Conservation (phyloP, 2,329 filamentous ascomycete genomes). For the Pseudogymnoascus sp. region DNA sequence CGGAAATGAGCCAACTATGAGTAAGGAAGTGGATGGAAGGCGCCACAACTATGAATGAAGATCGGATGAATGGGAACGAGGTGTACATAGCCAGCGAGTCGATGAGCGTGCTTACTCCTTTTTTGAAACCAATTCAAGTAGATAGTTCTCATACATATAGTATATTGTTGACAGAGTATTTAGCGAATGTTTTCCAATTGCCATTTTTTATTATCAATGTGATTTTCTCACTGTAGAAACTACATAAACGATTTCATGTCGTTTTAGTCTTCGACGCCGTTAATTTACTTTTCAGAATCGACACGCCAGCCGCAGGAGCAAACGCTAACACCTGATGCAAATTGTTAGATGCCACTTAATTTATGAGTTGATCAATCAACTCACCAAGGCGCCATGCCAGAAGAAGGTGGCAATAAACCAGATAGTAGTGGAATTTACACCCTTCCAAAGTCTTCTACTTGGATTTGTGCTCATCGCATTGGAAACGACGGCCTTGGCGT, state of each 20-base stretch:
- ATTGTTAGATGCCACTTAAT: neutral
- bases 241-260: neutral
- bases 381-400: slow-evolving; percentile 18
- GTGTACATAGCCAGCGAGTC: neutral
- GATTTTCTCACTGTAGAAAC: neutral
- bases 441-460: slow-evolving; percentile 18
- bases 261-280: neutral
- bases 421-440: slow-evolving; percentile 13
- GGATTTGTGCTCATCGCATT: slow-evolving; percentile 21
- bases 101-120: neutral
- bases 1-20: neutral
- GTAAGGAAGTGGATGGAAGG: neutral
- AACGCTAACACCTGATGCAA: neutral
- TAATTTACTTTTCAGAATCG: neutral
- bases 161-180: neutral
- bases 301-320: neutral
- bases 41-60: neutral
- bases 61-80: neutral
- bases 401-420: slow-evolving; percentile 20
- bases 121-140: neutral
- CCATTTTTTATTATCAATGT: neutral
- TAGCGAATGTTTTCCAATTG: neutral
- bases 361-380: slow-evolving; percentile 2
- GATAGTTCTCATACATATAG: neutral
- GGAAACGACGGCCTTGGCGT: slow-evolving; percentile 18